Percentiles rank a stretch among this genome's conserved stretches.
Evolutionary conservation across 495 filamentous ascomycete genomes (phyloP).

Genomic region (Aspergillus hancockii): DNA sequence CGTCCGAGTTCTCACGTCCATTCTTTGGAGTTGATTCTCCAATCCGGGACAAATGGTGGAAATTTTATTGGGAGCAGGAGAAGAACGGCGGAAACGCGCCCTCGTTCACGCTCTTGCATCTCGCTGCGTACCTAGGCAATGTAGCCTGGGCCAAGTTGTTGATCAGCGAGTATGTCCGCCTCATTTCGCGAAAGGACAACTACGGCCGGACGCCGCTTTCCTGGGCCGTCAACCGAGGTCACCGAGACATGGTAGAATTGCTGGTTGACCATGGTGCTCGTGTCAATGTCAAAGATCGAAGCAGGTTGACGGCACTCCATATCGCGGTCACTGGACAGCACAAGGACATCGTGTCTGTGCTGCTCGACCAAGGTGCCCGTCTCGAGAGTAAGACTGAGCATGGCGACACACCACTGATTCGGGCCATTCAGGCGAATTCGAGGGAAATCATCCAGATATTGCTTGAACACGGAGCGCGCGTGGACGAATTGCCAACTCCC

Average conservation of each 20-base stretch:
- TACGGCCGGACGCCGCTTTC: constrained; percentile 13
- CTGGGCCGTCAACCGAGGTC: constrained; percentile 21
- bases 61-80: constrained; percentile 30
- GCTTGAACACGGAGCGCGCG: constrained; percentile 25
- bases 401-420: constrained; percentile 28
- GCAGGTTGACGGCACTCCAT: constrained; percentile 29
- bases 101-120: constrained; percentile 38
- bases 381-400: constrained; percentile 24
- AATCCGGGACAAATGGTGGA: constrained; percentile 31
- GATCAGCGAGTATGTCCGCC: constrained; percentile 21
- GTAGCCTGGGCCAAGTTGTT: constrained; percentile 27
- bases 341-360: constrained; percentile 27
- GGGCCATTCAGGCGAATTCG: constrained; percentile 26
- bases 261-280: constrained; percentile 30
- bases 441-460: constrained; percentile 21
- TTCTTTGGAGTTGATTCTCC: constrained; percentile 27
- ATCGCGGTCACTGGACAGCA: constrained; percentile 30
- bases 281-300: constrained; percentile 31
- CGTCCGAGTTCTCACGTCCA: constrained; percentile 23
- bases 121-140: constrained; percentile 39
- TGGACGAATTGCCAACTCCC: constrained; percentile 21
- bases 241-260: constrained; percentile 31
- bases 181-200: constrained; percentile 21
- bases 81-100: constrained; percentile 24
- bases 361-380: constrained; percentile 26